Conservation (phyloP, 2,329 filamentous ascomycete species). For the Hypoxylon sp. region DNA sequence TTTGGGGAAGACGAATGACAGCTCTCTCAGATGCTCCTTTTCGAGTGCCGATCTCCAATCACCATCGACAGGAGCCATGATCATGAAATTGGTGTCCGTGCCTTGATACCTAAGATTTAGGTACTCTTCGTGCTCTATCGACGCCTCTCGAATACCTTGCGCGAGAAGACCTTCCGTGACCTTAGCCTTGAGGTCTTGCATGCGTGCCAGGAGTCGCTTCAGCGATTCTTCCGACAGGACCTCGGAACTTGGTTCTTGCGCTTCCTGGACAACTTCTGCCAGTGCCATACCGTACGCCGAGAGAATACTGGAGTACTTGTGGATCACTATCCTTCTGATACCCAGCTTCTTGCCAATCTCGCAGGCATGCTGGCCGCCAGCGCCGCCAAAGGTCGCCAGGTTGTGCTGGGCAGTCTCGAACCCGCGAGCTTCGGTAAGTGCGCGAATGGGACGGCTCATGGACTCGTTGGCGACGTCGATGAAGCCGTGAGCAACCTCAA, state of each 20-base stretch:
- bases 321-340: slow-evolving; percentile 53
- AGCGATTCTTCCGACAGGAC: slow-evolving; percentile 19
- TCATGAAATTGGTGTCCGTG: slow-evolving; percentile 55
- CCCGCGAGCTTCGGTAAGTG: slow-evolving; percentile 61
- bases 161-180: slow-evolving; percentile 28
- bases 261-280: slow-evolving; percentile 33
- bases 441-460: slow-evolving; percentile 79
- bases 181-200: slow-evolving; percentile 26
- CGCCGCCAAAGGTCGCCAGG: slow-evolving; percentile 66
- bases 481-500: slow-evolving; percentile 70
- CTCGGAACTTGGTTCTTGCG: slow-evolving; percentile 31
- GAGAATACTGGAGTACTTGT: slow-evolving; percentile 46
- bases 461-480: slow-evolving; percentile 79
- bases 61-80: slow-evolving; percentile 48
- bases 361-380: slow-evolving; percentile 67
- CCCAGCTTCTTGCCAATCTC: slow-evolving; percentile 40
- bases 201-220: slow-evolving; percentile 7
- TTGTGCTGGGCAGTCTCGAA: slow-evolving; percentile 45
- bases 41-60: slow-evolving; percentile 50
- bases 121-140: slow-evolving; percentile 34
- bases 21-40: slow-evolving; percentile 50
- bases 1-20: slow-evolving; percentile 49
- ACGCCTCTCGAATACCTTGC: slow-evolving; percentile 19
- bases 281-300: slow-evolving; percentile 56
- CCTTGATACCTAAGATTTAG: slow-evolving; percentile 39